Percentiles rank a stretch among this genome's conserved stretches.
These are phyloP conservation scores for Hymenoscyphus repandus DNA, from an alignment of 2,329 filamentous ascomycete genomes.

Conservation along the genomic window DNA sequence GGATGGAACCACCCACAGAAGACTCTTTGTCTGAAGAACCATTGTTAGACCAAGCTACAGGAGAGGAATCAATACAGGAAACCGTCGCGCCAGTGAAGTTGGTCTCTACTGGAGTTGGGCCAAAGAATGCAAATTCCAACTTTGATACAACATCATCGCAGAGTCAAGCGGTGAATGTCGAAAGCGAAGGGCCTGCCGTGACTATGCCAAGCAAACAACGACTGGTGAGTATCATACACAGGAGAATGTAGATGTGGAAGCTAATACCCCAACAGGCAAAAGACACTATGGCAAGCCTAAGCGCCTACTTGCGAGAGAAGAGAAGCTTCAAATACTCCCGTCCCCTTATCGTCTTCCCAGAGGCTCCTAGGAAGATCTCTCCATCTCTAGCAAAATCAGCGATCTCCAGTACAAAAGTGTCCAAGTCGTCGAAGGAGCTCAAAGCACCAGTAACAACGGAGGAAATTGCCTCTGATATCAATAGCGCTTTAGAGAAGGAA, in stretches of 20 bases:
- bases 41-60: neutral
- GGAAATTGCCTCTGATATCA: conserved; percentile 45
- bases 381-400: conserved; percentile 25
- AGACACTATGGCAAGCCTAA: conserved; percentile 20
- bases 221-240: neutral
- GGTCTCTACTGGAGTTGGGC: no score
- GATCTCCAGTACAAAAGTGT: conserved; percentile 27
- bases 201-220: no score
- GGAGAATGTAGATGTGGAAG: conserved; percentile 6
- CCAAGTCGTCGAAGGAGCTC: conserved; percentile 25
- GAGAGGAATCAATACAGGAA: no score
- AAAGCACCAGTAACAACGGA: conserved; percentile 40
- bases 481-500: conserved; percentile 43
- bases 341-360: conserved; percentile 31
- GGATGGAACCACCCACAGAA: neutral
- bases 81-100: no score
- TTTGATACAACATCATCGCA: no score
- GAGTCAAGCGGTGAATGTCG: no score
- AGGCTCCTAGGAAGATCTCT: conserved; percentile 32
- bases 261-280: conserved; percentile 18
- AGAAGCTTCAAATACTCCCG: conserved; percentile 26
- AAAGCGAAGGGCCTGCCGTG: no score
- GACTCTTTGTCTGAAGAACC: conserved; percentile 7
- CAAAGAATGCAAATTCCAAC: no score
- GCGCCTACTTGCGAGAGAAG: conserved; percentile 22